These are phyloP conservation scores for Curvularia sp. DNA, from an alignment of 2,329 filamentous ascomycete species.

Conservation along the genomic window DNA sequence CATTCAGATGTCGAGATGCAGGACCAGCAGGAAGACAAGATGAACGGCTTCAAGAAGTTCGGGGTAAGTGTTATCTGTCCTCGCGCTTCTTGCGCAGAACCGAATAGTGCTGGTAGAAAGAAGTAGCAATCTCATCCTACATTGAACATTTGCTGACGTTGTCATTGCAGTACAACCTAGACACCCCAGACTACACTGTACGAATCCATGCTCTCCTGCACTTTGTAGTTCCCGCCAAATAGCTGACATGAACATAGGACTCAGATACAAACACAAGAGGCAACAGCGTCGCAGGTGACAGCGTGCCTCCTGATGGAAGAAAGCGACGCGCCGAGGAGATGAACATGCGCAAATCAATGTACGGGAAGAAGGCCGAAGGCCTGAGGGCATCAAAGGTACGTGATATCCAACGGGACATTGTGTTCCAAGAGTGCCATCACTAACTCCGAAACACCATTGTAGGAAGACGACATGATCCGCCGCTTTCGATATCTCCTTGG, in stretches of 20 bases:
- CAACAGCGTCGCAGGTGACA: conserved; percentile 84
- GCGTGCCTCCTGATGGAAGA: conserved; percentile 71
- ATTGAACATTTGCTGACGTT: conserved; percentile 34
- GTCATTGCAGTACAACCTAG: conserved; percentile 56
- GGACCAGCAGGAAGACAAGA: conserved; percentile 41
- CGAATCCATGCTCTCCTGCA: conserved; percentile 6
- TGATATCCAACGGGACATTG: conserved; percentile 6
- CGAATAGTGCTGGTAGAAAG: not conserved
- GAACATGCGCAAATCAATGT: conserved; percentile 87
- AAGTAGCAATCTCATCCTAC: conserved; percentile 6
- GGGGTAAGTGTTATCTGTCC: conserved; percentile 33
- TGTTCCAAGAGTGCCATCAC: not conserved
- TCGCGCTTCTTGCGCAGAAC: conserved; percentile 16
- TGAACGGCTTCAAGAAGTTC: conserved; percentile 47
- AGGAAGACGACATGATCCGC: conserved; percentile 95
- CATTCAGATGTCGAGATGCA: conserved; percentile 51
- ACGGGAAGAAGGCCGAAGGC: conserved; percentile 92
- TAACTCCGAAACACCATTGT: conserved; percentile 17
- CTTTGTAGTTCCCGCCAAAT: conserved; percentile 5
- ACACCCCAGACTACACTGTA: conserved; percentile 69
- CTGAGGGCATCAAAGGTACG: conserved; percentile 89
- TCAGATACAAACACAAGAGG: conserved; percentile 73
- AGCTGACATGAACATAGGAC: conserved; percentile 57
- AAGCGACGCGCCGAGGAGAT: conserved; percentile 87
- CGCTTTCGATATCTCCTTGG: conserved; percentile 94